phyloP scores from a whole-genome alignment of 1,284 basidiomycete species.

The Trichosporon sp. region DNA sequence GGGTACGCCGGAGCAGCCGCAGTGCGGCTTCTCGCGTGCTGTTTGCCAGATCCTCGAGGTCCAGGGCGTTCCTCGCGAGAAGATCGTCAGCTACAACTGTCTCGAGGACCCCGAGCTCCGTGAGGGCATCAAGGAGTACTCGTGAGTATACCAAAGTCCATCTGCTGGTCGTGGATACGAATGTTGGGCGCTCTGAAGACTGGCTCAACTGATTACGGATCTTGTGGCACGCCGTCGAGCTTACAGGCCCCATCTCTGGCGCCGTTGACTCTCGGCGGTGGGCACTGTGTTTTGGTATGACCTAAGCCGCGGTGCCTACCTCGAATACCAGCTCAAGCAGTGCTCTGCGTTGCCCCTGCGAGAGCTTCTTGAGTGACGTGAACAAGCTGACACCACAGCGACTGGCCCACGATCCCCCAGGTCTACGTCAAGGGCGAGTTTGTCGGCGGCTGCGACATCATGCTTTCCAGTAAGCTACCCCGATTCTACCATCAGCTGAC shows the following conservation, averaged over 20 bases:
- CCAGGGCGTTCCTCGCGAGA: constrained; percentile 73
- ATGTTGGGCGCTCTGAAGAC: too few species aligned
- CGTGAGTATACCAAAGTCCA: constrained; percentile 55
- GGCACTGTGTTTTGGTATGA: too few species aligned
- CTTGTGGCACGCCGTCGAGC: too few species aligned
- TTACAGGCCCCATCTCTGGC: too few species aligned
- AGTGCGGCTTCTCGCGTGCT: constrained; percentile 87
- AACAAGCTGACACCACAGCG: constrained; percentile 53
- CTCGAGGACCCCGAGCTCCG: constrained; percentile 70
- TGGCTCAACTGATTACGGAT: too few species aligned
- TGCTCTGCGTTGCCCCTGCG: too few species aligned
- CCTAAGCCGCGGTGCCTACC: too few species aligned
- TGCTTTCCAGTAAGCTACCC: constrained; percentile 73
- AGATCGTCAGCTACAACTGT: constrained; percentile 83
- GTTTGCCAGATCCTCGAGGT: constrained; percentile 86
- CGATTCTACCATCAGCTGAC: not conserved
- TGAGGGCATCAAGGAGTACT: constrained; percentile 86
- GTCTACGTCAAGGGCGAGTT: constrained; percentile 93
- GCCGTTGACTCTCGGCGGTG: too few species aligned
- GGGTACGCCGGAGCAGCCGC: constrained; percentile 64
- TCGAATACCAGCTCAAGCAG: too few species aligned
- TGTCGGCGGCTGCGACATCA: constrained; percentile 92
- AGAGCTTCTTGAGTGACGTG: too few species aligned
- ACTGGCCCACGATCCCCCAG: constrained; percentile 98
- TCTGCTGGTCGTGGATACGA: not conserved